Base-by-base conservation (phyloP, 1,284 basidiomycete species). In the Xerocomus tenax region DNA sequence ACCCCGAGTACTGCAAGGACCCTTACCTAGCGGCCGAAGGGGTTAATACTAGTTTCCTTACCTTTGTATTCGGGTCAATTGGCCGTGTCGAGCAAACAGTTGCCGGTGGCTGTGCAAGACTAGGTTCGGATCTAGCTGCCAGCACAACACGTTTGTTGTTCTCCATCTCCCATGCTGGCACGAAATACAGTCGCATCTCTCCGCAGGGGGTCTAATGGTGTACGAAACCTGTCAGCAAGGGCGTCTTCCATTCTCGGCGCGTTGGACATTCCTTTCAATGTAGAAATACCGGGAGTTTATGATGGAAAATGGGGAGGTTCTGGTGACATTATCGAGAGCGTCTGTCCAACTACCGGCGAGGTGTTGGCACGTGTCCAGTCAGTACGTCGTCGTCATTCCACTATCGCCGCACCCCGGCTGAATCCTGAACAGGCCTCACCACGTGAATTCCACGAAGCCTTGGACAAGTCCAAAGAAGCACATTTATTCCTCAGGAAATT, bases 291-390 rank as follows among this genome's bases (percentile, higher is more conserved):
- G 18, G 87, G 87, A 2, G 83, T 90, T 8, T 90, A 87, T 61
- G 83, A 89, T 61, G 87, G 87, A 32, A 67, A 74, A 56, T 90
- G 87, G 87, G 71, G 74, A 49, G 87, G 87, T n/a, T 77, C 77
- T 13, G 87, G 87, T 3, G 84, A 86, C 48, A 52, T 84, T 6
- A 60, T 86, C 21, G 71, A 78, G 57, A 87, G 84, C 51, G 62
- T 77, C 8, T 90, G 87, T 62, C 87, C 87, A 16, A 76, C 85
- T 8, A 89, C 87, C 18, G 86, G 87, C 8, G 87, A 90, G 62
- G 71, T 80, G 12, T 69, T 90, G 38, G 87, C 82, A 42, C 73
- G 73, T 42, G 80, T 90, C 29, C 77, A 73, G 50, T 79, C 82
- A 32, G 81, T 82, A 58, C 55, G 77, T 70, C 16, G 23, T 42